phyloP scores from a whole-genome alignment of 352 stramenopile species.

The Phytophthora foliorum region DNA sequence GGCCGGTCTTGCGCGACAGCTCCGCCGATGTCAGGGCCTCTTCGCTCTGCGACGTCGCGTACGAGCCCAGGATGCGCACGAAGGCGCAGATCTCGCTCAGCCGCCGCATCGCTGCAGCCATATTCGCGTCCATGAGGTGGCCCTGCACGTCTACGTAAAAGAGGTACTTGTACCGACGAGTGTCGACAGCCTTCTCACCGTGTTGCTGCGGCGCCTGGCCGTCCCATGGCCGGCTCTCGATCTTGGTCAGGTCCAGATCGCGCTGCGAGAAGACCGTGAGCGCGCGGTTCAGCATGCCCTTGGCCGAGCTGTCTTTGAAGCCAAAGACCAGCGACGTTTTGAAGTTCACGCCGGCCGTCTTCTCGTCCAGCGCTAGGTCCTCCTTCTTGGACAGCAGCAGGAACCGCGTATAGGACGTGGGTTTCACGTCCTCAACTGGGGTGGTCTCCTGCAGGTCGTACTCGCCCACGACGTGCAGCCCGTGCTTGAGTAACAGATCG shows the following conservation, averaged over 20 bases:
- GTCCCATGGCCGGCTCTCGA: slow-evolving; percentile 74
- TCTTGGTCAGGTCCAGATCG: slow-evolving; percentile 78
- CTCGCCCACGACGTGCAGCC: slow-evolving; percentile 75
- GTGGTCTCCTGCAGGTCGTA: slow-evolving; percentile 50
- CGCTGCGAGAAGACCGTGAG: slow-evolving; percentile 70
- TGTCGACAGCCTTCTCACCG: slow-evolving; percentile 29
- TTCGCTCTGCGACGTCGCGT: slow-evolving; percentile 54
- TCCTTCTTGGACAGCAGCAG: slow-evolving; percentile 81
- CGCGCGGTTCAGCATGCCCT: slow-evolving; percentile 69
- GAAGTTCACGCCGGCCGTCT: slow-evolving; percentile 47
- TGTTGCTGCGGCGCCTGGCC: slow-evolving; percentile 59
- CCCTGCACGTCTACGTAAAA: slow-evolving; percentile 83
- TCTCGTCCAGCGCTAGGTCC: slow-evolving; percentile 38
- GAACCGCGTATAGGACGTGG: slow-evolving; percentile 90
- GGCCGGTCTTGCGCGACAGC: slow-evolving; percentile 21
- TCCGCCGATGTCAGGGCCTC: slow-evolving; percentile 22
- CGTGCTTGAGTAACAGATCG: slow-evolving; percentile 82
- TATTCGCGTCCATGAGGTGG: slow-evolving; percentile 68
- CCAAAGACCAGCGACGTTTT: slow-evolving; percentile 85
- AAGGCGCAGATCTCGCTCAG: slow-evolving; percentile 87
- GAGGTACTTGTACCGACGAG: slow-evolving; percentile 77
- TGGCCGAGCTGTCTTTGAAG: slow-evolving; percentile 68
- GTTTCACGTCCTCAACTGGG: slow-evolving; percentile 63
- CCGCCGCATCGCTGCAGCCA: slow-evolving; percentile 81
- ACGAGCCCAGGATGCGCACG: slow-evolving; percentile 87